These are phyloP conservation scores for Rhododendron molle DNA, from an alignment of 148 eudicot genomes.

Conservation along the genomic window DNA sequence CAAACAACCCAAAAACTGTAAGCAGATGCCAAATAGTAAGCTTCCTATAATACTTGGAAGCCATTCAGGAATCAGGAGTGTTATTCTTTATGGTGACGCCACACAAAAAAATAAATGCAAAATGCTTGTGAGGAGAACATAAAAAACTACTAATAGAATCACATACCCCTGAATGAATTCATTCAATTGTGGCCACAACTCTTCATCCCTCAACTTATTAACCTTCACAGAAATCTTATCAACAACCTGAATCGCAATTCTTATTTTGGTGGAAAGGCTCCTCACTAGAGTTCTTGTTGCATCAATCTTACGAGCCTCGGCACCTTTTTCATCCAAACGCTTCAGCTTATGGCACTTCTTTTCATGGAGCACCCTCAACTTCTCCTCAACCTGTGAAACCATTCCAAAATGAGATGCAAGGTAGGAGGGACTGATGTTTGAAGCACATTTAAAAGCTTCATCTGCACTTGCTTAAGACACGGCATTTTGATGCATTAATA, in stretches of 20 bases:
- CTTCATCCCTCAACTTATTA: slow-evolving; percentile 83
- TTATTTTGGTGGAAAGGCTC: slow-evolving; percentile 80
- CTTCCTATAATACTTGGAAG: background rate
- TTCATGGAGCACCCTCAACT: slow-evolving; percentile 82
- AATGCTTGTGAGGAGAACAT: slow-evolving; percentile 4
- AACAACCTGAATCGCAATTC: slow-evolving; percentile 86
- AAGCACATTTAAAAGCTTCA: background rate
- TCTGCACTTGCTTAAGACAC: background rate
- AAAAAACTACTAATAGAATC: background rate
- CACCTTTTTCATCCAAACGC: slow-evolving; percentile 72
- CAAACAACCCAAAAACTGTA: background rate
- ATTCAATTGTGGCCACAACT: slow-evolving; percentile 83
- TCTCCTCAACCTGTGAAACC: slow-evolving; percentile 75
- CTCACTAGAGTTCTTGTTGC: slow-evolving; percentile 54
- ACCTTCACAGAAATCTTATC: slow-evolving; percentile 86
- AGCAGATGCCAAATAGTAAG: background rate
- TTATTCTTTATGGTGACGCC: background rate
- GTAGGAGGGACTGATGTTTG: background rate
- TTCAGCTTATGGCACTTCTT: slow-evolving; percentile 54
- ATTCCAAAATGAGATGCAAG: background rate
- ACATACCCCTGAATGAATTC: slow-evolving; percentile 83
- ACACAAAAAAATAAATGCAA: background rate
- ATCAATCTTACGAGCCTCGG: slow-evolving; percentile 76
- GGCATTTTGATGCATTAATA: background rate
- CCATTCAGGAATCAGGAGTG: background rate